phyloP scores from a whole-genome alignment of 306 rosid genomes.

The barrel medic (Medicago truncatula) region DNA sequence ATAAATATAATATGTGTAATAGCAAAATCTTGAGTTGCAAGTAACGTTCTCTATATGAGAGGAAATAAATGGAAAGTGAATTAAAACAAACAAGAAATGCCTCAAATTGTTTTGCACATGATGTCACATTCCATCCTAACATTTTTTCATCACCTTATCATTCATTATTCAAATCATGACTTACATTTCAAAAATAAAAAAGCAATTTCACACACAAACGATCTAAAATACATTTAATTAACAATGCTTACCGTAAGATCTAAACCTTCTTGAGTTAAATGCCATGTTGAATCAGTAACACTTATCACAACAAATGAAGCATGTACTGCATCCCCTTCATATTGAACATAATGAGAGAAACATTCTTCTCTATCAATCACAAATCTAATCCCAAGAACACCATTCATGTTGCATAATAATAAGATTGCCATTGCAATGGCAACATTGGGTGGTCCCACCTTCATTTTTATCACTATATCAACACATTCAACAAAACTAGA shows the following conservation, averaged over 20 bases:
- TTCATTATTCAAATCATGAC: constrained; percentile 11
- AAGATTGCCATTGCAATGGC: constrained; percentile 39
- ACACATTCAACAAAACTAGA: constrained; percentile 30
- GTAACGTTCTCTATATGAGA: background rate
- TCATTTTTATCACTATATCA: constrained; percentile 54
- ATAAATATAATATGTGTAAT: background rate
- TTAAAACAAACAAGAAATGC: background rate
- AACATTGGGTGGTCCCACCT: constrained; percentile 38
- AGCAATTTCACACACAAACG: constrained; percentile 1
- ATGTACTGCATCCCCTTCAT: constrained; percentile 67
- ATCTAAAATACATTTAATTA: background rate
- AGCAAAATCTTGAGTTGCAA: background rate
- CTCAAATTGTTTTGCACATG: background rate
- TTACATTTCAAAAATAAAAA: background rate
- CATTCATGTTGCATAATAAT: constrained; percentile 46
- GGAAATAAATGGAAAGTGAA: background rate
- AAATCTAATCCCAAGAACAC: constrained; percentile 70
- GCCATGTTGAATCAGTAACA: constrained; percentile 57
- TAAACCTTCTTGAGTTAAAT: constrained; percentile 56
- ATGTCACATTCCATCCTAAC: background rate
- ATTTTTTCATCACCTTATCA: background rate
- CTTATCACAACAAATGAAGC: constrained; percentile 71
- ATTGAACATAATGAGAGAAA: constrained; percentile 56
- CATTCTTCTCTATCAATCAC: constrained; percentile 73
- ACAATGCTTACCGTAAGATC: constrained; percentile 51